These are phyloP conservation scores for Starmerella lactis-condensi DNA, from an alignment of 805 yeast species.

Conservation along the genomic window DNA sequence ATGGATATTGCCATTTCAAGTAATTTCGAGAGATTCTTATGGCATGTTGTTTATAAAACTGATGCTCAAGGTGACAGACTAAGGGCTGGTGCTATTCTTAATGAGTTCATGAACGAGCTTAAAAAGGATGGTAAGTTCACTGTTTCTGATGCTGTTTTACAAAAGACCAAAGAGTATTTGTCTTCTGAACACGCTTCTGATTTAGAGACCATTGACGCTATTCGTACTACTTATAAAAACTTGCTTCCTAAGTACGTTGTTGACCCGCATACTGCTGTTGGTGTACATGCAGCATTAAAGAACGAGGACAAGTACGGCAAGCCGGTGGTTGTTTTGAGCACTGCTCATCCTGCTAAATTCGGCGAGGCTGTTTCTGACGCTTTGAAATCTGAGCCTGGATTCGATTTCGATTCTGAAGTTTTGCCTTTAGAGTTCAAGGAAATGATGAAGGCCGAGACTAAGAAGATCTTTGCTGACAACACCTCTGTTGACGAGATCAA, in stretches of 20 bases:
- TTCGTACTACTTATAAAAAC: constrained; percentile 44
- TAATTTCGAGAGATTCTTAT: constrained; percentile 86
- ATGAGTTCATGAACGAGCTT: constrained; percentile 60
- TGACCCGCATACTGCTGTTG: constrained; percentile 96
- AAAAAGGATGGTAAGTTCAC: constrained; percentile 57
- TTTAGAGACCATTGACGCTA: constrained; percentile 59
- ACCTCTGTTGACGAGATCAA: constrained; percentile 34
- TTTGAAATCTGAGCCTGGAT: constrained; percentile 42
- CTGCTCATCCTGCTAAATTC: constrained; percentile 98
- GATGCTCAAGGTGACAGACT: constrained; percentile 33
- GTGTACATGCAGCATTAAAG: constrained; percentile 60
- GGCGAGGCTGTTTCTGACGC: constrained; percentile 88
- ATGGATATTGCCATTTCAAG: constrained; percentile 95
- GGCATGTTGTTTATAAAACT: constrained; percentile 76
- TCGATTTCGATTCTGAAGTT: constrained; percentile 74
- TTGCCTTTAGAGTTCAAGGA: constrained; percentile 72
- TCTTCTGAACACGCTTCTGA: constrained; percentile 67
- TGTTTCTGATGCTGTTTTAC: constrained; percentile 46
- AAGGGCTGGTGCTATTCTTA: constrained; percentile 58
- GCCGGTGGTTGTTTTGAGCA: constrained; percentile 59
- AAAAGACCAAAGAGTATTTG: constrained; percentile 50
- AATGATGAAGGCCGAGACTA: constrained; percentile 52
- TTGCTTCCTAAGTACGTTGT: constrained; percentile 51
- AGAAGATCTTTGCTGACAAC: constrained; percentile 36
- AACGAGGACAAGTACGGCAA: constrained; percentile 26